Evolutionary conservation across 1,284 basidiomycete species (phyloP), one percentile per base, ranked within the genome.

Genomic region (Trichosporon sp.): DNA sequence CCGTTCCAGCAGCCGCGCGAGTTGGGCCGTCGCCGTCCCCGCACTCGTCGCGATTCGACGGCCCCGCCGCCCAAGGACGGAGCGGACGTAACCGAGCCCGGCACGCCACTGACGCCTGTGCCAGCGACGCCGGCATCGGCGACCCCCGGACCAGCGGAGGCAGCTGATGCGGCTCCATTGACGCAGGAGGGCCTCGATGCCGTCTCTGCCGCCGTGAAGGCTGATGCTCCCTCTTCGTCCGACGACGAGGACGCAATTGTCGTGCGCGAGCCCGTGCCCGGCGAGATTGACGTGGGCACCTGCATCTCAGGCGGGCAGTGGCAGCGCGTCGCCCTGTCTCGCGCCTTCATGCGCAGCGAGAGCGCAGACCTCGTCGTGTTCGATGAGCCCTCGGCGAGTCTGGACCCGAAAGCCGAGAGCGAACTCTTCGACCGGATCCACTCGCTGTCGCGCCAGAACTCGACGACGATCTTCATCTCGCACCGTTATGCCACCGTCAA

Each of bases 401-500:
- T 38, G 87, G 90, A 76, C 88, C 91, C 74, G 88, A 91, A 26
- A 90, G 93, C 81, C 83, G 92, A 94, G 77, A 90, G 89, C 76
- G 88, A 89, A 73, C 88, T 93, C 69, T 92, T 92, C 75, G 88
- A 79, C 38, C 67, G 76, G n/a, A 80, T 82, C 40, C 77, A 79
- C 68, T 67, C 74, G 1, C 67, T 82, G n/a, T 77, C 77, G 7
- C 32, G 16, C 14, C 75, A 87, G 83, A 48, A 43, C 16, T 32
- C 91, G 81, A 92, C 91, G 1, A 90, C 92, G 70, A 88, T 94
- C 46, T 93, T 91, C 83, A 91, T 94, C 78, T 92, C 92, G 3
- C 92, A 94, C 84, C 88, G 91, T 73, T 88, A 94, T 73, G 65
- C 63, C 5, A 76, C 72, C 5, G 76, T 78, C 4, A 71, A 74